Percentiles rank a stretch among this genome's conserved stretches.
phyloP scores from a whole-genome alignment of 2,329 filamentous ascomycete genomes.

The Akanthomyces muscarius region DNA sequence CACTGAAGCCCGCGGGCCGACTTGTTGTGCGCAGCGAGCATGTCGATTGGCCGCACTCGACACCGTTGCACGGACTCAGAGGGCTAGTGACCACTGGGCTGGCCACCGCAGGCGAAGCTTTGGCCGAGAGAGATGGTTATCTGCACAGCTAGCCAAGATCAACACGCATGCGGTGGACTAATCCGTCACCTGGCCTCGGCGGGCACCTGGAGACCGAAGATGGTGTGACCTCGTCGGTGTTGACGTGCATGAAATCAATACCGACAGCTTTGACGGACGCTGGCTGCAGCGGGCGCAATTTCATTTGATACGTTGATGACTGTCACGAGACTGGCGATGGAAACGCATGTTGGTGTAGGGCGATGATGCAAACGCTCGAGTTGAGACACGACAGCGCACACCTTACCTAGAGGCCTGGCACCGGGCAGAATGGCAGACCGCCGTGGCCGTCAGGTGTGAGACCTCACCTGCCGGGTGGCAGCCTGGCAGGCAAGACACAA shows the following conservation, averaged over 20 bases:
- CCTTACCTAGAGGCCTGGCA: too few relatives aligned
- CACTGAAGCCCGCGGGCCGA: slow-evolving; percentile 9
- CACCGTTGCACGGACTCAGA: not conserved
- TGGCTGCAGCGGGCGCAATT: not conserved
- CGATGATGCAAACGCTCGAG: slow-evolving; percentile 3
- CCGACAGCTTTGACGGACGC: not conserved
- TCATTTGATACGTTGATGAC: not conserved
- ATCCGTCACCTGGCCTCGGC: slow-evolving; percentile 11
- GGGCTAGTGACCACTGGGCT: not conserved
- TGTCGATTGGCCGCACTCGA: slow-evolving; percentile 9
- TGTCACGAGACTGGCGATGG: slow-evolving; percentile 3
- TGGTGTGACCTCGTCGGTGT: not conserved
- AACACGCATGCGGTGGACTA: slow-evolving; percentile 7
- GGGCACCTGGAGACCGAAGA: not conserved
- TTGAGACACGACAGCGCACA: not conserved
- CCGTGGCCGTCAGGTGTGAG: not conserved
- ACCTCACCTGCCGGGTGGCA: slow-evolving; percentile 4
- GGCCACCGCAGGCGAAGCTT: not conserved
- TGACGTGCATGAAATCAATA: not conserved
- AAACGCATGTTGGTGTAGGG: not conserved
- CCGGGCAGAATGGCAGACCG: slow-evolving; percentile 3
- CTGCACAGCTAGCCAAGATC: slow-evolving; percentile 1
- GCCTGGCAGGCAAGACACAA: not conserved
- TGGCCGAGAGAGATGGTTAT: not conserved
- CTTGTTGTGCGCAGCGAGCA: not conserved